Conservation (phyloP, 2,329 filamentous ascomycete genomes). For the Blumeriella jaapii region DNA sequence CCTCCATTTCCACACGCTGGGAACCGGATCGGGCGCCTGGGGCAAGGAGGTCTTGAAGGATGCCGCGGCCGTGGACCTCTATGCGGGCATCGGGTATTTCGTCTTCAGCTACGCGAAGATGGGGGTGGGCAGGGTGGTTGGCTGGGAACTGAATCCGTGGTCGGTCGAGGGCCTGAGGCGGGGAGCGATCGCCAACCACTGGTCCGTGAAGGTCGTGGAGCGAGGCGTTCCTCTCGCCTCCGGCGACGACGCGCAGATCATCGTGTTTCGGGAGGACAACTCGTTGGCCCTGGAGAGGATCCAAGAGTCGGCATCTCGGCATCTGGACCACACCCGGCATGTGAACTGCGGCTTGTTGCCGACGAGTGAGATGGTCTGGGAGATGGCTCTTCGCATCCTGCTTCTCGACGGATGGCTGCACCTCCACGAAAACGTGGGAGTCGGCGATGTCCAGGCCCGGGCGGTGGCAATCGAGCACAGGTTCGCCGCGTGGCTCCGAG, state of each 20-base stretch:
- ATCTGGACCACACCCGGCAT: slow-evolving; percentile 31
- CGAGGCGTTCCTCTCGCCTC: slow-evolving; percentile 27
- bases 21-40: slow-evolving; percentile 3
- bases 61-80: slow-evolving; percentile 58
- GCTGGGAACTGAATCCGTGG: slow-evolving; percentile 88
- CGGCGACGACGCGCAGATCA: slow-evolving; percentile 42
- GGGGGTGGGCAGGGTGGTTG: slow-evolving; percentile 58
- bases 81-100: slow-evolving; percentile 92
- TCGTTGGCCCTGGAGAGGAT: slow-evolving; percentile 28
- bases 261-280: slow-evolving; percentile 63
- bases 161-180: slow-evolving; percentile 71
- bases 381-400: slow-evolving; percentile 37
- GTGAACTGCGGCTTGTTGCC: slow-evolving; percentile 55
- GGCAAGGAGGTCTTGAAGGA: slow-evolving; percentile 6
- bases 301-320: slow-evolving; percentile 17
- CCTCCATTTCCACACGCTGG: slow-evolving; percentile 36
- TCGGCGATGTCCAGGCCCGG: slow-evolving; percentile 36
- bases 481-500: slow-evolving; percentile 12
- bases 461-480: slow-evolving; percentile 18
- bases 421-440: slow-evolving; percentile 54
- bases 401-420: slow-evolving; percentile 44
- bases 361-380: slow-evolving; percentile 43
- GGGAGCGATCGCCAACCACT: slow-evolving; percentile 60
- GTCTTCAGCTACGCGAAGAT: slow-evolving; percentile 68
- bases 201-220: slow-evolving; percentile 45